These are phyloP conservation scores for Aspergillus taichungensis DNA, from an alignment of 495 filamentous ascomycete genomes.

Conservation along the genomic window DNA sequence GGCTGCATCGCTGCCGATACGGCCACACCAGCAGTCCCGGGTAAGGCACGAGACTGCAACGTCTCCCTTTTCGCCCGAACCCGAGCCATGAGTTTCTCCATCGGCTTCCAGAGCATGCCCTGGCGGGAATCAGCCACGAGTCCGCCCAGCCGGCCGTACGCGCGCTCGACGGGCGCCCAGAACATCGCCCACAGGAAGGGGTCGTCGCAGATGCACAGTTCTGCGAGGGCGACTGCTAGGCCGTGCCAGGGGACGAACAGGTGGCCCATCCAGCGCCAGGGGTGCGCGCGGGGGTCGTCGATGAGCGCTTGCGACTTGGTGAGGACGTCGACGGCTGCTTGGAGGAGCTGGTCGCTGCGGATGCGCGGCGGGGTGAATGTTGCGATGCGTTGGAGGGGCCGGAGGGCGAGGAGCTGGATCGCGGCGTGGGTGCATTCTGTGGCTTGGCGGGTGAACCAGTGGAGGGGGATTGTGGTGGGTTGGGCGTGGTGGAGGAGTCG, in stretches of 20 bases:
- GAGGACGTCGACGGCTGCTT: constrained; percentile 24
- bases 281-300: constrained; percentile 14
- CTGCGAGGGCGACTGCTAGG: constrained; percentile 48
- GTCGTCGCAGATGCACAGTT: constrained; percentile 59
- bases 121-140: constrained; percentile 44
- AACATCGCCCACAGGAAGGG: constrained; percentile 56
- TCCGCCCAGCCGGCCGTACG: constrained; percentile 45
- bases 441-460: constrained; percentile 18
- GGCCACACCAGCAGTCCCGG: no score
- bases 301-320: constrained; percentile 12
- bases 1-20: no score
- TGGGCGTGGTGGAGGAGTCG: constrained; percentile 16
- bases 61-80: constrained; percentile 18
- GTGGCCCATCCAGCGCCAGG: constrained; percentile 32
- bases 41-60: constrained; percentile 1
- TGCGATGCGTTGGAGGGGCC: constrained; percentile 19
- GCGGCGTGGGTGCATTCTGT: constrained; percentile 17
- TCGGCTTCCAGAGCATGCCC: constrained; percentile 59
- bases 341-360: constrained; percentile 18
- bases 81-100: constrained; percentile 54
- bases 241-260: constrained; percentile 41
- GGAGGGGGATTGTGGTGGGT: constrained; percentile 17
- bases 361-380: constrained; percentile 21
- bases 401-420: constrained; percentile 25
- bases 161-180: constrained; percentile 59